Evolutionary conservation across 495 filamentous ascomycete genomes (phyloP), one percentile per base, ranked within the genome.

Genomic region (Aspergillus haitiensis): DNA sequence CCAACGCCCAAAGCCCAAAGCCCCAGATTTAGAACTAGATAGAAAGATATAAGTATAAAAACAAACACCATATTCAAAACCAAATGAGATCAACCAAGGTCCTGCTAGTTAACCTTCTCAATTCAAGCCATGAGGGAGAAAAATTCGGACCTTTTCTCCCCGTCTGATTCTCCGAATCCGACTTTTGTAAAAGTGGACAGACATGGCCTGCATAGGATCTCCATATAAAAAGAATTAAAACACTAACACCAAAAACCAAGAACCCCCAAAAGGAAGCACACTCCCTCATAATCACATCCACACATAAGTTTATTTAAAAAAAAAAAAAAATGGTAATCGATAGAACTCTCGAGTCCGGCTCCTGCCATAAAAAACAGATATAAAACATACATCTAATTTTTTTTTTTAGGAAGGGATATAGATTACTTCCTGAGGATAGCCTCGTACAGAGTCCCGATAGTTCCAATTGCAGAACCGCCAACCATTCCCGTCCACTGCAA

Each of bases 361-460:
- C 16, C n/a, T 47, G n/a, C 16, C 55, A 47, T 10, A 47, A 40
- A 40, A 47, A 35, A 15, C 21, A 46, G 15, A 42, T 16, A 58
- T 35, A 37, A 32, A 48, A 63, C 52, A 34, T 55, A 37, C 54
- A 58, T 18, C 51, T 50, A 67, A 27, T 27, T 27, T 27, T 50
- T 64, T 27, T 27, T 27, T 50, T 64, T 58, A 50, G 27, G 39
- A 33, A 49, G 58, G 16, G 42, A 59, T 44, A n/a, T 7, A 12
- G 37, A 56, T 68, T 66, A 92, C 75, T 88, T 91, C 77, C 82
- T 86, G 72, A 94, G 72, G 60, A 92, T 85, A 10, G 90, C 92
- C 67, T 96, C 92, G 70, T 95, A 97, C 53, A 97, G 64, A 46
- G 86, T 86, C 36, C 84, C 78, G 33, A 97, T 59, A 15, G 81